Evolutionary conservation across 2,329 filamentous ascomycete species (phyloP), one percentile per base, ranked within the genome.

Genomic region (Pseudonectria foliicola): DNA sequence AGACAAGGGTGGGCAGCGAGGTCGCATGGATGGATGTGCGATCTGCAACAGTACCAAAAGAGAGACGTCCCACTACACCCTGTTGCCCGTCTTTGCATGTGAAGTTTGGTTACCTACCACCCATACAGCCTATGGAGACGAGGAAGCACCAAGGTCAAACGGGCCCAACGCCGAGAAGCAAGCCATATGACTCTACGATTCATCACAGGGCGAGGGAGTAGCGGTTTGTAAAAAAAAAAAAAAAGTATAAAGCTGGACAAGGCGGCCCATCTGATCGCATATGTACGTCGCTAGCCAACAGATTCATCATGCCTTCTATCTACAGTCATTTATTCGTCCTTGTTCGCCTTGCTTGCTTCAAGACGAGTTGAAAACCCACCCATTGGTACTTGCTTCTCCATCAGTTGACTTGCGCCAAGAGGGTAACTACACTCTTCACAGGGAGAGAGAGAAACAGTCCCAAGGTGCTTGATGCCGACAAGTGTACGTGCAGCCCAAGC

Each of bases 191-290:
- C 29, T 32, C 29, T 32, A 37, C 38, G 31, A 40, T 27, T 30
- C 18, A 31, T 28, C 28, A 30, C 27, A 28, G 24, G 30, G 35
- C 39, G 36, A 33, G 30, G 24, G 31, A 34, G n/a, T n/a, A n/a
- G n/a, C 14, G 39, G 30, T n/a, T 25, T 28, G 29, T 18, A 34
- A 21, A 25, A 25, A 31, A 18, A 24, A 34, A 33, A 28, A 31
- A 48, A 48, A 52, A 52, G 46, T 52, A 52, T 52, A 52, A 52
- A 52, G 46, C 41, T 45, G 41, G 45, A 46, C 44, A 39, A 32
- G 43, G 37, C 40, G 50, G 40, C 49, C 48, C 40, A 42, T 50
- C 38, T 41, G 42, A 36, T 50, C 45, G 34, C 18, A 34, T 50
- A 52, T 52, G 37, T 52, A 46, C 47, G 41, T 29, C 37, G 31